Conservation (phyloP, 495 filamentous ascomycete genomes). For the Podospora pseudopauciseta region DNA sequence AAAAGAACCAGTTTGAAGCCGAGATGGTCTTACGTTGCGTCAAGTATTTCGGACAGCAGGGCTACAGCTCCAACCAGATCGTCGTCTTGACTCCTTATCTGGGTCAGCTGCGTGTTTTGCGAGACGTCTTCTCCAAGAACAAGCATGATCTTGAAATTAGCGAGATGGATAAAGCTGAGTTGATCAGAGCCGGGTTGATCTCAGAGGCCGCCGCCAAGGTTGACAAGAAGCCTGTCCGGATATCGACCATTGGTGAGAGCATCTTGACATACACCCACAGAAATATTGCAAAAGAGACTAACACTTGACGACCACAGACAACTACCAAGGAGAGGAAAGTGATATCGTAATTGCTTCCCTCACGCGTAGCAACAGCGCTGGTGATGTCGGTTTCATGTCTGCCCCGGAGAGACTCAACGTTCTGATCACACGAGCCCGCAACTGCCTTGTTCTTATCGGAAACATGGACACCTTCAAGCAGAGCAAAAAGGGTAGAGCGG, state of each 20-base stretch:
- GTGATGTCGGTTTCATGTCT: slow-evolving; percentile 74
- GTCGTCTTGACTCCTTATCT: slow-evolving; percentile 74
- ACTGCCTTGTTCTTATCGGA: slow-evolving; percentile 67
- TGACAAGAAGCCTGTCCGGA: slow-evolving; percentile 49
- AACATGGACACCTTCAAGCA: slow-evolving; percentile 64
- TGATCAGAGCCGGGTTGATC: slow-evolving; percentile 62
- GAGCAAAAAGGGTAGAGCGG: slow-evolving; percentile 54
- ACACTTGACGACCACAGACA: slow-evolving; percentile 46
- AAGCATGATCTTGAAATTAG: slow-evolving; percentile 58
- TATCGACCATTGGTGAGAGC: slow-evolving; percentile 62
- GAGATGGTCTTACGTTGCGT: slow-evolving; percentile 65
- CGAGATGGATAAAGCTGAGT: slow-evolving; percentile 65
- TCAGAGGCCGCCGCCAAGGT: slow-evolving; percentile 50
- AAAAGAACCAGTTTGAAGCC: slow-evolving; percentile 65
- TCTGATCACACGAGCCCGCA: slow-evolving; percentile 64
- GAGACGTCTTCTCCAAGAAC: slow-evolving; percentile 45
- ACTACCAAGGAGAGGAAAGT: slow-evolving; percentile 79
- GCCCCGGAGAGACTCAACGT: slow-evolving; percentile 69
- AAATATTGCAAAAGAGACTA: neutral
- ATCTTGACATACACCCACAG: neutral
- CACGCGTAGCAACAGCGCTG: slow-evolving; percentile 60
- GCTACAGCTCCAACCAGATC: slow-evolving; percentile 62
- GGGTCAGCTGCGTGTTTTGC: slow-evolving; percentile 62
- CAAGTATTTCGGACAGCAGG: slow-evolving; percentile 70
- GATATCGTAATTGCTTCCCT: slow-evolving; percentile 68